Evolutionary conservation across 2,329 filamentous ascomycete genomes (phyloP).

Genomic region (Hypoxylon sp.): DNA sequence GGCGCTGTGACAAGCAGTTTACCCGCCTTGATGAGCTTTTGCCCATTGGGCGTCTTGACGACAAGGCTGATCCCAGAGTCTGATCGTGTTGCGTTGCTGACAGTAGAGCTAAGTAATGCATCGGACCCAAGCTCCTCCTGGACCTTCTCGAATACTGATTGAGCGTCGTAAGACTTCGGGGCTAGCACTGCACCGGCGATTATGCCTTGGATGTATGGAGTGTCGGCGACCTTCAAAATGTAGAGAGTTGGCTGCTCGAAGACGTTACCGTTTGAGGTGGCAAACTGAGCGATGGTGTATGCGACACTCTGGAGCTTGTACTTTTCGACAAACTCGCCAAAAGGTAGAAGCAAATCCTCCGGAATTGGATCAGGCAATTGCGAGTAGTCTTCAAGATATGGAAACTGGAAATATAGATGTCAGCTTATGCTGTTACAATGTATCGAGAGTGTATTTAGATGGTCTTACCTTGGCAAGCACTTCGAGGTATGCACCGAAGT

Average conservation of each 20-base stretch:
- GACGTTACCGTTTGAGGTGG: background rate
- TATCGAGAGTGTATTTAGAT: background rate
- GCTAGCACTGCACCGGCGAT: background rate
- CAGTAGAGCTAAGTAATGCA: slow-evolving; percentile 15
- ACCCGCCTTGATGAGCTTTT: slow-evolving; percentile 48
- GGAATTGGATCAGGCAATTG: slow-evolving; percentile 27
- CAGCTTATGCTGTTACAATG: background rate
- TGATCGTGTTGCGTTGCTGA: slow-evolving; percentile 3
- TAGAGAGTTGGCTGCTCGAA: slow-evolving; percentile 24
- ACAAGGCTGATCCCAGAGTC: slow-evolving; percentile 34
- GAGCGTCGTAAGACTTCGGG: slow-evolving; percentile 19
- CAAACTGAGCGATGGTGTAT: background rate
- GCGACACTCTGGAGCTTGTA: slow-evolving; percentile 20
- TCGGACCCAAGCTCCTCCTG: slow-evolving; percentile 15
- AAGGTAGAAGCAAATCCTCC: slow-evolving; percentile 28
- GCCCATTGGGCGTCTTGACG: slow-evolving; percentile 44
- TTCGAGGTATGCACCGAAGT: slow-evolving; percentile 3
- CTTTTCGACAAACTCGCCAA: slow-evolving; percentile 30
- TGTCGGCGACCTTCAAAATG: slow-evolving; percentile 7
- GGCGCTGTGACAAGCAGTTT: slow-evolving; percentile 55
- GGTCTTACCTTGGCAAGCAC: slow-evolving; percentile 6
- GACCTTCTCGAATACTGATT: slow-evolving; percentile 17
- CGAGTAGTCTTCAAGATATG: slow-evolving; percentile 16
- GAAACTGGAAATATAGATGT: slow-evolving; percentile 15
- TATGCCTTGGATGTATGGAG: background rate